Base-by-base conservation (phyloP, 192 early-diverging fungal genomes). In the Paraglomus occultum region DNA sequence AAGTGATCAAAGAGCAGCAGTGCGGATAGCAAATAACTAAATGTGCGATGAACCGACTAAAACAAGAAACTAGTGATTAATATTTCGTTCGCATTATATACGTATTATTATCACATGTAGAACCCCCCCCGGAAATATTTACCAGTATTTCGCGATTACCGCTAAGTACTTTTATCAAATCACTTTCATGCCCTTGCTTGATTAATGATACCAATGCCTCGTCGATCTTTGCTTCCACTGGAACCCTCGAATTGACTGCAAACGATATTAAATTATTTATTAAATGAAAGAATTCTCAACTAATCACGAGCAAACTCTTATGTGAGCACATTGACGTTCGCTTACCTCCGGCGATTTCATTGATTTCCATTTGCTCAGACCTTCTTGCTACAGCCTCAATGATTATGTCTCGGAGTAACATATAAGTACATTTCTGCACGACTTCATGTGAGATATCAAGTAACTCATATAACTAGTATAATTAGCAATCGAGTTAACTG, bases 1-100 rank as follows among this genome's bases (percentile, higher is more conserved):
- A 94, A 92, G 38, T 93, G 87, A 67, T 88, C 88, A 62, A 93
- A 87, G 10, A 93, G 61, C 5, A 87, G 75, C 79, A 90, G 85
- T 87, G 91, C 92, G 6, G 84, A 76, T 43, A 92, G 72, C 3
- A 94, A 73, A 67, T 88, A 87, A 15, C 92, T 89, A 20, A 92
- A 77, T 0, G 75, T 79, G 8, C 73, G 49, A 64, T 87, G 78
- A 2, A 80, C 31, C 31, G 31, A 31, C 31, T 31, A 31, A 31
- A 31, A 31, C 31, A 31, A 31, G 31, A 1, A n/a, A 31, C 31
- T 31, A 31, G 31, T 31, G 31, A 3, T 31, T 31, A 31, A 31
- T 31, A 31, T 31, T 3, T 31, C 3, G 31, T 31, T 51, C 3
- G 50, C 12, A 51, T n/a, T 51, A 51, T 18, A 51, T n/a, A 51